Evolutionary conservation across 2,329 filamentous ascomycete species (phyloP).

Genomic region (Thielaviopsis populi): DNA sequence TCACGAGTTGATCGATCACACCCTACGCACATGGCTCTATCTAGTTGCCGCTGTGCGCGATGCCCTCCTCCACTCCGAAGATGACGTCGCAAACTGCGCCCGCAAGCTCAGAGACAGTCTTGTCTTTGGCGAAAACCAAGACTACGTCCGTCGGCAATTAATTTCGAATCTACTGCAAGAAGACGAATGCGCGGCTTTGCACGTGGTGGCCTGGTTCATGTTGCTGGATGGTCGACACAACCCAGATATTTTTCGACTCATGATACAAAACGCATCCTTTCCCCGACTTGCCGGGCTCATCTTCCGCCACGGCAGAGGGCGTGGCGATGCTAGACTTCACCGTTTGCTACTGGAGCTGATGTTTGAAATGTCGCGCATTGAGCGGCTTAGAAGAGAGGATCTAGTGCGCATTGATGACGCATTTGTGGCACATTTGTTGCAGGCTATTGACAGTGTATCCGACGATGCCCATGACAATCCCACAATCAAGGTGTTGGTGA

Average conservation of each 20-base stretch:
- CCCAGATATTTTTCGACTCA: constrained; percentile 66
- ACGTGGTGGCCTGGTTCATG: constrained; percentile 69
- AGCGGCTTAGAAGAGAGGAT: constrained; percentile 63
- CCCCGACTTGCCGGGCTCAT: constrained; percentile 70
- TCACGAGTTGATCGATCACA: constrained; percentile 59
- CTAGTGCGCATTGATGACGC: constrained; percentile 61
- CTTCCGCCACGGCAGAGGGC: constrained; percentile 15
- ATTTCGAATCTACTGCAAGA: constrained; percentile 84
- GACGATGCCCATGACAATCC: constrained; percentile 83
- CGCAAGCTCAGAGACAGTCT: constrained; percentile 61
- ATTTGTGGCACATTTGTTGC: constrained; percentile 72
- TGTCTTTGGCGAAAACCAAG: constrained; percentile 58
- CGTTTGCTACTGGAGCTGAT: constrained; percentile 71
- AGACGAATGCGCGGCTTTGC: constrained; percentile 65
- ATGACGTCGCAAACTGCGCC: constrained; percentile 67
- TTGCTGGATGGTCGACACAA: constrained; percentile 72
- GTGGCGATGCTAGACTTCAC: constrained; percentile 44
- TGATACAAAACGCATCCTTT: constrained; percentile 79
- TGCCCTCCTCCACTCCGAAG: constrained; percentile 58
- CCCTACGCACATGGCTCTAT: constrained; percentile 68
- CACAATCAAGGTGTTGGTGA: constrained; percentile 78
- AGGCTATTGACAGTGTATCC: constrained; percentile 74
- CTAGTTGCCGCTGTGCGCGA: constrained; percentile 64
- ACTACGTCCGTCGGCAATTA: constrained; percentile 86
- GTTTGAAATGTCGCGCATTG: constrained; percentile 93